These are phyloP conservation scores for Trichocomaceae sp. DNA, from an alignment of 2,329 filamentous ascomycete species.

Conservation along the genomic window DNA sequence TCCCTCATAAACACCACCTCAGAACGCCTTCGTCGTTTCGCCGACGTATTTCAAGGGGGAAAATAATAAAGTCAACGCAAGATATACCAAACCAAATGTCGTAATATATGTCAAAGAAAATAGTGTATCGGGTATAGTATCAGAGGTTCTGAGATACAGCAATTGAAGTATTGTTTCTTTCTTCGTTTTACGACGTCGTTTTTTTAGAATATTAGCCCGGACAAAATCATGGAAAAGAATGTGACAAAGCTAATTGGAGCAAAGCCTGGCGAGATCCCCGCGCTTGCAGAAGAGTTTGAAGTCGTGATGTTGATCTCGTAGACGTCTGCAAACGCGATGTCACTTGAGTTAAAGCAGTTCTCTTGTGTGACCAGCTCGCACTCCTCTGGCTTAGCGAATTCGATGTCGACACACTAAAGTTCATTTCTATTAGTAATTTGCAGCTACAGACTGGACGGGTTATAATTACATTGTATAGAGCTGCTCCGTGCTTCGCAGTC, in stretches of 20 bases:
- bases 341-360: slow-evolving; percentile 83
- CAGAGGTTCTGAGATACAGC: background rate
- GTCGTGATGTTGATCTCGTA: slow-evolving; percentile 45
- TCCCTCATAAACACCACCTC: background rate
- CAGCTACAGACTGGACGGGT: background rate
- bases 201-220: background rate
- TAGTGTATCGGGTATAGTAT: slow-evolving; percentile 7
- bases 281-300: slow-evolving; percentile 17
- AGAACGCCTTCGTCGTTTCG: slow-evolving; percentile 1
- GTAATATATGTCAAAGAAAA: background rate
- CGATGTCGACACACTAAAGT: slow-evolving; percentile 83
- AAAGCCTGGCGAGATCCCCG: slow-evolving; percentile 3
- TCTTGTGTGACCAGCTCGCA: slow-evolving; percentile 66
- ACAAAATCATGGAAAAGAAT: slow-evolving; percentile 5
- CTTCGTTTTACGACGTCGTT: background rate
- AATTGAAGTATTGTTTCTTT: background rate
- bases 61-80: background rate
- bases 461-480: slow-evolving; percentile 66
- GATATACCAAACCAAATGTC: background rate
- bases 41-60: background rate
- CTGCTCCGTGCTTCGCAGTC: slow-evolving; percentile 72
- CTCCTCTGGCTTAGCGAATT: slow-evolving; percentile 73
- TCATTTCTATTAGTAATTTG: background rate
- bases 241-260: slow-evolving; percentile 7
- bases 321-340: slow-evolving; percentile 69